Evolutionary conservation across 1,284 basidiomycete genomes (phyloP).

Genomic region (Cutaneotrichosporon sp.): DNA sequence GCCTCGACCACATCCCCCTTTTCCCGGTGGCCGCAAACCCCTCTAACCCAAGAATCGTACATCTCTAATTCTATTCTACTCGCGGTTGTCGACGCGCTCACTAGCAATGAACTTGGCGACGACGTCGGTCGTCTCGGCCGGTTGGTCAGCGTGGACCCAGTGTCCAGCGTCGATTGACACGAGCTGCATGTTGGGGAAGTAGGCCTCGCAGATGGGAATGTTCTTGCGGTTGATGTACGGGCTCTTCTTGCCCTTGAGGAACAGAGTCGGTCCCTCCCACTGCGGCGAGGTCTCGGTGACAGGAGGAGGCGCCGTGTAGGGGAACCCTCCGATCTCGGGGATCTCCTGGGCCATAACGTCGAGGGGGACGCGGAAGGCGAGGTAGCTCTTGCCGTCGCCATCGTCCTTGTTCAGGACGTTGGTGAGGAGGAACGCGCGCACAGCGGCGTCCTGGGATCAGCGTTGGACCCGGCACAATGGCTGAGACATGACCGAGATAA

Average conservation of each 20-base stretch:
- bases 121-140: conserved; percentile 43
- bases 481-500: not conserved
- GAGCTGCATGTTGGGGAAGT: conserved; percentile 57
- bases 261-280: conserved; percentile 57
- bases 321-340: conserved; percentile 58
- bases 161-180: conserved; percentile 50
- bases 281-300: conserved; percentile 27
- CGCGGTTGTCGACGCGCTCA: conserved; percentile 11
- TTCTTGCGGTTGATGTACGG: conserved; percentile 59
- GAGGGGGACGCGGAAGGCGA: conserved; percentile 58
- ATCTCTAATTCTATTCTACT: conserved; percentile 6
- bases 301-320: conserved; percentile 51
- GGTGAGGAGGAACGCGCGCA: conserved; percentile 61
- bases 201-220: conserved; percentile 54
- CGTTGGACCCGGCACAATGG: not conserved
- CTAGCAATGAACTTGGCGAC: conserved; percentile 41
- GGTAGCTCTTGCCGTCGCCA: conserved; percentile 27
- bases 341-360: conserved; percentile 54
- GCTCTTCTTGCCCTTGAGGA: conserved; percentile 58
- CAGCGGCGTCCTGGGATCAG: conserved; percentile 49
- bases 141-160: conserved; percentile 54
- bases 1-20: not conserved
- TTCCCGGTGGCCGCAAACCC: not conserved
- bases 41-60: not conserved
- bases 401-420: conserved; percentile 52